Evolutionary conservation across 495 filamentous ascomycete species (phyloP).

Genomic region (Aspergillus biplanus): DNA sequence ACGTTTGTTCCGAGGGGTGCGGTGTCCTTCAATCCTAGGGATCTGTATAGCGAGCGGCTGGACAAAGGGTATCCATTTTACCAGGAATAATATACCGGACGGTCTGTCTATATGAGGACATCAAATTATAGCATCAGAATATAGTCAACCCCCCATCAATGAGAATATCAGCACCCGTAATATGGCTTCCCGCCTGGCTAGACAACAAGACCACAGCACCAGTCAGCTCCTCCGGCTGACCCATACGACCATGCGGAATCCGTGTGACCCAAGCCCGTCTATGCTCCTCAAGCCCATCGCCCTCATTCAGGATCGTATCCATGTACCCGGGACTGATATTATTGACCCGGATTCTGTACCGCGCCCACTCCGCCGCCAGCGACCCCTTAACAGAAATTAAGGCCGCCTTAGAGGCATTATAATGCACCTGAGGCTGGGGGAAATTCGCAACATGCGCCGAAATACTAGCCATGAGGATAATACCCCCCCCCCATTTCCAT

Average conservation of each 20-base stretch:
- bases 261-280: slow-evolving; percentile 34
- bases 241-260: neutral
- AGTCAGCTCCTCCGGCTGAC: slow-evolving; percentile 3
- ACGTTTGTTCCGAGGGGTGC: no score
- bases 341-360: slow-evolving; percentile 67
- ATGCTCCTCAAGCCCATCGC: slow-evolving; percentile 57
- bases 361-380: slow-evolving; percentile 51
- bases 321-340: slow-evolving; percentile 74
- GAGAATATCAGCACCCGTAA: neutral
- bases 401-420: slow-evolving; percentile 48
- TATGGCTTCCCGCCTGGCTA: neutral
- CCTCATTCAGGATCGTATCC: slow-evolving; percentile 75
- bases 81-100: no score
- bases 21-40: no score
- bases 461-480: slow-evolving; percentile 67
- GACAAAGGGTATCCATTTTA: no score
- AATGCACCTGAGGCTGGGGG: slow-evolving; percentile 47
- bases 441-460: slow-evolving; percentile 60
- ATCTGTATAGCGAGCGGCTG: no score
- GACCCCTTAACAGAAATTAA: slow-evolving; percentile 35
- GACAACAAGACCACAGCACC: neutral
- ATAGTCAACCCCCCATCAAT: slow-evolving; percentile 3
- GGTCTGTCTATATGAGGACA: neutral
- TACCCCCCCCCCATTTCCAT: slow-evolving; percentile 56
- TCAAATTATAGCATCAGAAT: neutral